Percentiles rank a stretch among this genome's conserved stretches.
Evolutionary conservation across 2,329 filamentous ascomycete genomes (phyloP).

Genomic region (Penicillium freii): DNA sequence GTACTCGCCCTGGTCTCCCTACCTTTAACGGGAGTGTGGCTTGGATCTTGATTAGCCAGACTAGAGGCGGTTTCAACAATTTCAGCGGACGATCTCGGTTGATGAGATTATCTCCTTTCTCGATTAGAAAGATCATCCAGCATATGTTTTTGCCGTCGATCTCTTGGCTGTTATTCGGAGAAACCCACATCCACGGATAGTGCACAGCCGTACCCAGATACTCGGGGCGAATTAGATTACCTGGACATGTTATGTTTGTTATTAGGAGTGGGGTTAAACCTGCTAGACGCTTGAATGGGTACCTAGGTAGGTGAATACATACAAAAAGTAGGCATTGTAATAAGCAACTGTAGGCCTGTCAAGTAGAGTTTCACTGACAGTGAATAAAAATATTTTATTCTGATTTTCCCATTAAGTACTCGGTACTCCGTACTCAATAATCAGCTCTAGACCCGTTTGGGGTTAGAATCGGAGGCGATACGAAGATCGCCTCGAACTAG

Average conservation of each 20-base stretch:
- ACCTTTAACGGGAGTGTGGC: not conserved
- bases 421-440: not conserved
- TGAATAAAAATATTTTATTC: not conserved
- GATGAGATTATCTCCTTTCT: not conserved
- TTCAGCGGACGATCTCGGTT: not conserved
- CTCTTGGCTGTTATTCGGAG: constrained; percentile 8
- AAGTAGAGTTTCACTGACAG: not conserved
- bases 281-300: not conserved
- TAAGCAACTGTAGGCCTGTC: not conserved
- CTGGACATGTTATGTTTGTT: not conserved
- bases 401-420: not conserved
- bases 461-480: not conserved
- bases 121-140: not conserved
- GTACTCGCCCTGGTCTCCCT: not conserved
- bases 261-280: not conserved
- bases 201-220: constrained; percentile 21
- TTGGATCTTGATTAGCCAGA: not conserved
- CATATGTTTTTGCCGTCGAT: constrained; percentile 4
- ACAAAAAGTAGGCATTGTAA: not conserved
- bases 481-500: not conserved
- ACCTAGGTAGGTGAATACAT: not conserved
- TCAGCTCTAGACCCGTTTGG: not conserved
- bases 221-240: constrained; percentile 11
- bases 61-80: not conserved
- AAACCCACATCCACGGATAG: constrained; percentile 22